phyloP scores from a whole-genome alignment of 1,284 basidiomycete species.

The Apiotrichum gamsii region DNA sequence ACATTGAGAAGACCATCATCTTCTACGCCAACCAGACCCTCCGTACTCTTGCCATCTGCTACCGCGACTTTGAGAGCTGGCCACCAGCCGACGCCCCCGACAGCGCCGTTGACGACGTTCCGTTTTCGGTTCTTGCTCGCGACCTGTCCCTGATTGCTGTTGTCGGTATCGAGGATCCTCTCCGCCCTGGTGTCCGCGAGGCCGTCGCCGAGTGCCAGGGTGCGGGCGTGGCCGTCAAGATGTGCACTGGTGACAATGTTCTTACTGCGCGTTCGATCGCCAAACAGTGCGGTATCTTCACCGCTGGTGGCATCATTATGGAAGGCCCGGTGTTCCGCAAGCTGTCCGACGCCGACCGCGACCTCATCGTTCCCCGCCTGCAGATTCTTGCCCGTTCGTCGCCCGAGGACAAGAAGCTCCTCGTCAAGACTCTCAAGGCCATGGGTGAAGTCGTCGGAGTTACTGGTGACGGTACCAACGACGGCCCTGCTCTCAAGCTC shows the following conservation, averaged over 20 bases:
- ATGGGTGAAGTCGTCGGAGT: constrained; percentile 93
- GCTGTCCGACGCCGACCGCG: constrained; percentile 50
- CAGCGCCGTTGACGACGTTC: constrained; percentile 54
- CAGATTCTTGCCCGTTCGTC: constrained; percentile 83
- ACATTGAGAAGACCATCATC: constrained; percentile 63
- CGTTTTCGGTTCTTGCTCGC: constrained; percentile 63
- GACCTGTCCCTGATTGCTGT: constrained; percentile 82
- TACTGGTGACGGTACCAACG: constrained; percentile 97
- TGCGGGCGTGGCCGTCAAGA: constrained; percentile 94
- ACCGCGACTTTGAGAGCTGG: constrained; percentile 80
- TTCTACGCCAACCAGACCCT: constrained; percentile 95
- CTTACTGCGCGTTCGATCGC: constrained; percentile 86
- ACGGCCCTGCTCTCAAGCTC: constrained; percentile 92
- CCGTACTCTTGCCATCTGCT: constrained; percentile 87
- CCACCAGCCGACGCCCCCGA: constrained; percentile 61
- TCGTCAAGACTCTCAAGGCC: constrained; percentile 80
- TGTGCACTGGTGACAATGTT: constrained; percentile 98
- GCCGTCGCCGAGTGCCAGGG: constrained; percentile 78
- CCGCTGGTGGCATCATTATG: constrained; percentile 48
- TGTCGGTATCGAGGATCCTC: constrained; percentile 91
- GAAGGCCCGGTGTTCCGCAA: constrained; percentile 66
- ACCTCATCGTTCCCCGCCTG: constrained; percentile 53
- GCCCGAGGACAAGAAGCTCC: constrained; percentile 90
- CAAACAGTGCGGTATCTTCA: constrained; percentile 73
- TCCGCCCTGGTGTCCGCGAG: constrained; percentile 79